Percentiles rank a stretch among this genome's conserved stretches.
phyloP scores from a whole-genome alignment of 2,329 filamentous ascomycete genomes.

The Sordariomycetes sp. region DNA sequence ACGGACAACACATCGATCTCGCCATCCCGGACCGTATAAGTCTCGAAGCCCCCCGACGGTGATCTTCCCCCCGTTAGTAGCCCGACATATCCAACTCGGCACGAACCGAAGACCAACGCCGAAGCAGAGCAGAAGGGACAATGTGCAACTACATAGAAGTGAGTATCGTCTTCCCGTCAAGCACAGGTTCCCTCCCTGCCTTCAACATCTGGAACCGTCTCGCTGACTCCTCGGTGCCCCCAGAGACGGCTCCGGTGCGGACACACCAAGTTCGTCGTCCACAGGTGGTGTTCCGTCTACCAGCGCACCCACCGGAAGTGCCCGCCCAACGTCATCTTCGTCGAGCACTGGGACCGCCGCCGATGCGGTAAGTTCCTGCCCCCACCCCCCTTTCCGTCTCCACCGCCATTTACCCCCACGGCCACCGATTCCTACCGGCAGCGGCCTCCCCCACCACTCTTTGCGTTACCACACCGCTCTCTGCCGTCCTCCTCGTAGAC shows the following conservation, averaged over 20 bases:
- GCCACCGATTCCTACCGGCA: neutral
- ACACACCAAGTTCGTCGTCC: constrained; percentile 4
- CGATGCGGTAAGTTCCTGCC: constrained; percentile 3
- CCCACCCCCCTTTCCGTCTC: neutral
- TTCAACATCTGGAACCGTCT: neutral
- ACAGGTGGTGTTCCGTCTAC: constrained; percentile 3
- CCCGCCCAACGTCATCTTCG: constrained; percentile 1
- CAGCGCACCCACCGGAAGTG: constrained; percentile 2
- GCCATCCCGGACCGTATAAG: too few species aligned
- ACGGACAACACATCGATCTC: too few species aligned
- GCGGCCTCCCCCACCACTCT: neutral
- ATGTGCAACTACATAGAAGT: constrained; percentile 2
- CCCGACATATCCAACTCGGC: neutral
- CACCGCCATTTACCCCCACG: neutral
- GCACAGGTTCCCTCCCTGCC: neutral
- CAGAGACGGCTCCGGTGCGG: constrained; percentile 4
- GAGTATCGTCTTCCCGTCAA: neutral
- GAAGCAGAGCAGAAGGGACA: neutral
- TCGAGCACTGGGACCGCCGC: constrained; percentile 2
- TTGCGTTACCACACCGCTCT: neutral
- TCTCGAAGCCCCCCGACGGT: too few species aligned
- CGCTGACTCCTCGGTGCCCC: neutral
- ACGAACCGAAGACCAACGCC: neutral
- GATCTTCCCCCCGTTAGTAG: too few species aligned
- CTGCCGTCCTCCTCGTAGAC: neutral